These are phyloP conservation scores for Lasiodiplodia theobromae DNA, from an alignment of 2,329 filamentous ascomycete genomes.

Conservation along the genomic window DNA sequence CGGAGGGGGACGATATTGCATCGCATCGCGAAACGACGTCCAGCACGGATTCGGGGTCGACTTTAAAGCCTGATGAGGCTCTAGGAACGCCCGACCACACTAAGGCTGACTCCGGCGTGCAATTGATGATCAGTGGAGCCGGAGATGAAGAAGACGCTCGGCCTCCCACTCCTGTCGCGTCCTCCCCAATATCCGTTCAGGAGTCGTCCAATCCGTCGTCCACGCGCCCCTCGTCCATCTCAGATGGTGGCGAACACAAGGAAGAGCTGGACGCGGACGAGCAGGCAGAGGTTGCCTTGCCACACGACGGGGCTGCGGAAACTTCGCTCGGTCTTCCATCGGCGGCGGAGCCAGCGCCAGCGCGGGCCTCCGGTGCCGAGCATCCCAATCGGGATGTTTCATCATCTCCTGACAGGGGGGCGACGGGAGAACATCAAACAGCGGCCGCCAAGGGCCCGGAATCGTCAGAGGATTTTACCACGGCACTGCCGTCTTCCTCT, in stretches of 20 bases:
- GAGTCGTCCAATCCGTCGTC: slow-evolving; percentile 46
- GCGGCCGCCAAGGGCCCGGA: slow-evolving; percentile 24
- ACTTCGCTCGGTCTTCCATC: slow-evolving; percentile 28
- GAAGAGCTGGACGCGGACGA: slow-evolving; percentile 33
- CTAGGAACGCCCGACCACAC: slow-evolving; percentile 34
- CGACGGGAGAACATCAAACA: slow-evolving; percentile 30
- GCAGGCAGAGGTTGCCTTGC: slow-evolving; percentile 31
- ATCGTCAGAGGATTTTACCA: slow-evolving; percentile 26
- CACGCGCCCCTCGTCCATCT: slow-evolving; percentile 49
- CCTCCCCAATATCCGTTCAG: slow-evolving; percentile 47
- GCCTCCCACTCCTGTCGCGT: slow-evolving; percentile 43
- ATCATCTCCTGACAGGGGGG: slow-evolving; percentile 30
- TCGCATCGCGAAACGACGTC: slow-evolving; percentile 25
- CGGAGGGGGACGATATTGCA: slow-evolving; percentile 17
- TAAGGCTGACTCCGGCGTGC: slow-evolving; percentile 64
- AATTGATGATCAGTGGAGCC: slow-evolving; percentile 52
- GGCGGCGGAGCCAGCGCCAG: slow-evolving; percentile 22
- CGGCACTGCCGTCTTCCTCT: slow-evolving; percentile 26
- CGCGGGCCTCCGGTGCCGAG: slow-evolving; percentile 25
- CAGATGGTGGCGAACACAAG: slow-evolving; percentile 43
- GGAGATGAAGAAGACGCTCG: slow-evolving; percentile 44
- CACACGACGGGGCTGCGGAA: slow-evolving; percentile 13
- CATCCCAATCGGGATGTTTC: slow-evolving; percentile 28
- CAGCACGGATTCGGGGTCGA: slow-evolving; percentile 30
- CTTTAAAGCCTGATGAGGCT: slow-evolving; percentile 28